phyloP scores from a whole-genome alignment of 2,329 filamentous ascomycete species.

The Phaeosphaeria sp. region DNA sequence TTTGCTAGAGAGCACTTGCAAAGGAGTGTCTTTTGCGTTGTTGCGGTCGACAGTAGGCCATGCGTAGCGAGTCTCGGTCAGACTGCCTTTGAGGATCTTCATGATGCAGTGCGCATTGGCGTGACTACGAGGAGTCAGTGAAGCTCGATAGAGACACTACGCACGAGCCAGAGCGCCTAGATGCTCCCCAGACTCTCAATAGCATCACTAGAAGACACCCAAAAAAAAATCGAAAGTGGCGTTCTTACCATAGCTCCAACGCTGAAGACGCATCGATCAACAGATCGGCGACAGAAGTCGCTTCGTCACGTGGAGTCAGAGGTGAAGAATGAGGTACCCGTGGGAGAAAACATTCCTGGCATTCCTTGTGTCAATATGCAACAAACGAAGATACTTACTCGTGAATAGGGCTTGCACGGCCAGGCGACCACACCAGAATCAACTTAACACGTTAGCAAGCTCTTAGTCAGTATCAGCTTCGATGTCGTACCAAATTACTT shows the following conservation, averaged over 20 bases:
- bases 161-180: not conserved
- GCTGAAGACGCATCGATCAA: conserved; percentile 35
- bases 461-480: not conserved
- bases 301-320: conserved; percentile 36
- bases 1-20: conserved; percentile 70
- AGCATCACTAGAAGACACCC: not conserved
- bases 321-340: not conserved
- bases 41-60: conserved; percentile 65
- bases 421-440: conserved; percentile 87
- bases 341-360: conserved; percentile 1
- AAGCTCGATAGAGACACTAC: not conserved
- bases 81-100: conserved; percentile 79
- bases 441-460: conserved; percentile 60
- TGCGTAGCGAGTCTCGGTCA: conserved; percentile 82
- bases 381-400: conserved; percentile 56
- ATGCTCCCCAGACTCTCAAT: not conserved
- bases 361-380: conserved; percentile 22
- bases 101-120: conserved; percentile 87
- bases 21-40: conserved; percentile 58
- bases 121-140: conserved; percentile 41
- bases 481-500: conserved; percentile 68
- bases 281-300: conserved; percentile 35
- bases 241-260: conserved; percentile 36
- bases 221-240: conserved; percentile 8
- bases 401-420: conserved; percentile 83